Evolutionary conservation across 2,329 filamentous ascomycete genomes (phyloP), one percentile per base, ranked within the genome.

Genomic region (Stachybotrys elegans): DNA sequence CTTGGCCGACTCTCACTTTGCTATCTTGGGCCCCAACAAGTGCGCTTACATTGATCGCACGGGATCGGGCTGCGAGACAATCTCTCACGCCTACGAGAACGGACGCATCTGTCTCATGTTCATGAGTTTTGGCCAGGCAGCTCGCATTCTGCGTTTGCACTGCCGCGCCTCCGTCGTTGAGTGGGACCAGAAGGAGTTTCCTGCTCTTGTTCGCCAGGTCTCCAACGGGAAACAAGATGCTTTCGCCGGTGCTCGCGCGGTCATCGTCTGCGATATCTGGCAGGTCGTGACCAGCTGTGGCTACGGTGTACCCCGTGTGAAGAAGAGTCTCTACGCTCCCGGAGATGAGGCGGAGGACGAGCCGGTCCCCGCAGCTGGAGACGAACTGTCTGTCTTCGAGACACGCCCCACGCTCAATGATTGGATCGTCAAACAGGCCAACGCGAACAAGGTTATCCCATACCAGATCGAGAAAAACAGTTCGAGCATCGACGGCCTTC

Each of bases 31-130:
- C 8, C 70, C 76, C 22, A 83, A 75, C 48, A 68, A 70, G n/a
- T 76, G 75, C 45, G 83, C 79, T 21, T 91, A 90, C 57, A 71
- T 89, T 44, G 86, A 91, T 57, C 77, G 82, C 48, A 88, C 83
- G 2, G 87, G 86, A 22, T 86, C 82, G 23, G 86, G 86, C 20
- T 82, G 75, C 56, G 87, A 92, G 67, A 91, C 86, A 4, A 83
- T 91, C 48, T 73, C 79, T 5, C 86, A 91, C 56, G 64, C 88
- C 11, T 83, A 88, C 58, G 86, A 92, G 57, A 91, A 91, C 55
- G 84, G 82, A 22, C 77, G 87, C 14, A 75, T 86, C 16, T 88
- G 84, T 6, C 66, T 91, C 57, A 82, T 89, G 74, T 88, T 90
- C 65, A 84, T 77, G 59, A 81, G 78, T 19, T 86, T 85, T 50